Base-by-base conservation (phyloP, 768 basidiomycete species). In the Suillus lakei region DNA sequence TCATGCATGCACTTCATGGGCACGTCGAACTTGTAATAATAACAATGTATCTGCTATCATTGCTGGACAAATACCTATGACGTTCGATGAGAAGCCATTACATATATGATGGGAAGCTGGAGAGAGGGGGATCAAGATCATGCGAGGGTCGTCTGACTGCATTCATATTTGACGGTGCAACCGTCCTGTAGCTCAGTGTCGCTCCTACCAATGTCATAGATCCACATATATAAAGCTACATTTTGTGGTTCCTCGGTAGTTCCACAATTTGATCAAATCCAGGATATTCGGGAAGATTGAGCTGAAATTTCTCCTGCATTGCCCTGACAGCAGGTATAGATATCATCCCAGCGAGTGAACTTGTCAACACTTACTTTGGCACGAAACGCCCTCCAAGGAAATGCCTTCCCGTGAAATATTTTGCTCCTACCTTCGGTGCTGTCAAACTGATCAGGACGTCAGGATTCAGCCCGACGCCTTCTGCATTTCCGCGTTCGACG, bases 341-440 rank as follows among this genome's bases (percentile, higher is more conserved):
- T 30, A 55, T 56, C n/a, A 53, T 58, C 39, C 16, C 39, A 59
- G 26, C 16, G 9, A 28, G 39, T 30, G 12, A 55, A 43, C n/a
- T 64, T 56, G 26, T 15, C 13, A 62, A 59, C 0, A 81, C 90
- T 69, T 70, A 96, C 96, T 84, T 91, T 6, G 96, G 89, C 23
- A 99, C 86, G 74, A 99, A 99, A 66, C 98, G 82, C 1, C 98
- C 98, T 2, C 97, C 98, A 2, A 99, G 84, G 74, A 95, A 98
- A 81, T 99, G 98, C 41, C 86, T 82, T 13, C 96, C 95, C 32
- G 76, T 85, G 77, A 93, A 99, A 16, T 73, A 74, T 71, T 81
- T 85, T 10, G 92, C 93, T 3, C 98, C 98, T 70, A 89, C 81
- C 78, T 99, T 99, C 0, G 98, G 98, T 12, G 95, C 96, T 0